A percentile compares a stretch with the other conserved stretches of the same genome.
Conservation (phyloP, 2,329 filamentous ascomycete genomes). For the Cladosporium phlei region DNA sequence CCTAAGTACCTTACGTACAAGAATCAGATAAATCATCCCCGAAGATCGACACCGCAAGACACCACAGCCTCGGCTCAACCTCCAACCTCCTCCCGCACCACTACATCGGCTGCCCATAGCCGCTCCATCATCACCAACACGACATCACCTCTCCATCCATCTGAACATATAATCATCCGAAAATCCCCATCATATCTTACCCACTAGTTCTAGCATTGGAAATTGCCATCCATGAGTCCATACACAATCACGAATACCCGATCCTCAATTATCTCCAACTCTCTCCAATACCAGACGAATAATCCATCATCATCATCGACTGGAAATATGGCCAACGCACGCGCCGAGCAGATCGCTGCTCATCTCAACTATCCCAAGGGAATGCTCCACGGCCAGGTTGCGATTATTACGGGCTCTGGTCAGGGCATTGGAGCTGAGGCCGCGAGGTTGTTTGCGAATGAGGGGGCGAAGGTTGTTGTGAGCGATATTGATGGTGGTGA, state of each 20-base stretch:
- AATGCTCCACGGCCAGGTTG: conserved; percentile 71
- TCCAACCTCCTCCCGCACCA: no score
- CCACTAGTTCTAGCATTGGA: no score
- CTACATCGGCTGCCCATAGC: no score
- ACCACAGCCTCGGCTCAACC: no score
- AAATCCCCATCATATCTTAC: background rate
- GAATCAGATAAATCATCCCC: no score
- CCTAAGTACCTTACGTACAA: no score
- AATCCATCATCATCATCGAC: background rate
- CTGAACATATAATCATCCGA: no score
- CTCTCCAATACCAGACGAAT: background rate
- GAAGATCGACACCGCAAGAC: no score
- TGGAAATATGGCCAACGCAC: conserved; percentile 27
- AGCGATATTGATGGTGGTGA: conserved; percentile 74
- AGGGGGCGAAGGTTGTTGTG: conserved; percentile 79
- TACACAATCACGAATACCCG: no score
- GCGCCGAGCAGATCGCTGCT: conserved; percentile 63
- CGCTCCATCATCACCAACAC: no score
- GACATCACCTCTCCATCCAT: no score
- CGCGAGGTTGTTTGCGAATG: conserved; percentile 50
- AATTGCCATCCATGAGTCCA: no score
- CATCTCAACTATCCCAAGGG: conserved; percentile 81
- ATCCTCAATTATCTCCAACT: background rate
- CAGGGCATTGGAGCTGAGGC: conserved; percentile 86
- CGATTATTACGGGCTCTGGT: conserved; percentile 74